Evolutionary conservation across 2,329 filamentous ascomycete species (phyloP).

Genomic region (Bisporella sp.): DNA sequence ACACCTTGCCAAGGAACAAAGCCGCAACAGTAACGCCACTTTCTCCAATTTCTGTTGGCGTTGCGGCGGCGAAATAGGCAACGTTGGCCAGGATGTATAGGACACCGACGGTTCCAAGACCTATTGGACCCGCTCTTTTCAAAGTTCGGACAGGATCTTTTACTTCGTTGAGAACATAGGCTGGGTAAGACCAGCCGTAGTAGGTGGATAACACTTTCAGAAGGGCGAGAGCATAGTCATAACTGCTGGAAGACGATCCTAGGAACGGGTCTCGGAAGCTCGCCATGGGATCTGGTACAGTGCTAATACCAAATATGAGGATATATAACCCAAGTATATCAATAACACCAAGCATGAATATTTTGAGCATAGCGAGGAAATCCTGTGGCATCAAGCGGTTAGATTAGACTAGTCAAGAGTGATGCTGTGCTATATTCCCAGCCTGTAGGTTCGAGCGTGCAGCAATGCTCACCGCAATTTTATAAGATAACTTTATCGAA

Average conservation of each 20-base stretch:
- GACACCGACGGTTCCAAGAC: conserved; percentile 45
- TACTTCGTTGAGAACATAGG: conserved; percentile 50
- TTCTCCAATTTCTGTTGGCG: conserved; percentile 45
- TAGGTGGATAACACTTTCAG: conserved; percentile 51
- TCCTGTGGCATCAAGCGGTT: neutral
- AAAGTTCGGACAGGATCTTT: conserved; percentile 50
- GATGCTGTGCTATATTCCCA: conserved; percentile 37
- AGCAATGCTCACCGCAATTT: too few relatives aligned
- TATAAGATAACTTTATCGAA: too few relatives aligned
- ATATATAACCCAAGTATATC: too few relatives aligned
- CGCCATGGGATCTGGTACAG: conserved; percentile 27
- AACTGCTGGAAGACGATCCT: conserved; percentile 33
- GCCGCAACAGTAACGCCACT: conserved; percentile 49
- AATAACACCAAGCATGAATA: too few relatives aligned
- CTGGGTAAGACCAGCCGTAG: conserved; percentile 47
- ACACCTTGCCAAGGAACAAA: conserved; percentile 50
- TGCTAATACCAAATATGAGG: neutral
- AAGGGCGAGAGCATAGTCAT: conserved; percentile 41
- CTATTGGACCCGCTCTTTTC: conserved; percentile 47
- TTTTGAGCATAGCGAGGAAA: too few relatives aligned
- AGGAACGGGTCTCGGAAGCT: conserved; percentile 35
- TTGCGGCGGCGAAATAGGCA: conserved; percentile 52
- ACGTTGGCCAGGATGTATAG: conserved; percentile 52
- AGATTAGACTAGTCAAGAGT: conserved; percentile 30
- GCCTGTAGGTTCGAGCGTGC: conserved; percentile 38